Evolutionary conservation across 176 grass and related monocot species (phyloP), one percentile per base, ranked within the genome.

Genomic region (Aegilops tauschii): DNA sequence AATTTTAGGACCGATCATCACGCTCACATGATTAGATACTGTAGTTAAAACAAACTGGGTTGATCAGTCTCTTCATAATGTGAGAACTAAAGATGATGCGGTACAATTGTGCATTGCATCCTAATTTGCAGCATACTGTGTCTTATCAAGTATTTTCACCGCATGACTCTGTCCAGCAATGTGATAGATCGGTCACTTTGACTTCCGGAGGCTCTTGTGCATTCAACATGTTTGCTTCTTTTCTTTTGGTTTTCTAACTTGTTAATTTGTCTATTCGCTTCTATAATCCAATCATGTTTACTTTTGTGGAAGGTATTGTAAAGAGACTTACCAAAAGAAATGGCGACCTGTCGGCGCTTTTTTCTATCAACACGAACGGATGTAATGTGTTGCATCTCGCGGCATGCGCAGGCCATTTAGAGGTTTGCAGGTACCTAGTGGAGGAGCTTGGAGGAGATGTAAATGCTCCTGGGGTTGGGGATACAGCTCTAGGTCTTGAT

Each of bases 371-470:
- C 8, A 31, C 20, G 47, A 14, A 65, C 9, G 88, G 77, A 12
- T 2, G 44, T 35, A 50, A 25, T 62, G 9, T 61, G 77, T 20
- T 89, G 27, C 83, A 61, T n/a, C 18, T 4, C 0, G 69, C 69
- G 28, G 45, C 88, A 27, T 69, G 77, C 47, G 20, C 32, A 36
- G 83, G 61, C 45, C 69, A 81, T 81, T 61, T 81, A 12, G 70
- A 85, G 47, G 16, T 89, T 73, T 89, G 83, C 69, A 81, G 61
- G 88, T 85, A 85, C 49, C 58, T 89, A 10, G 69, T 89, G 13
- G 82, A 88, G 71, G 71, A 89, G 80, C 78, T 89, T 3, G 69
- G 77, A 29, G 61, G 25, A 34, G 88, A 85, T 35, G 8, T 52
- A 8, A 89, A 89, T 76, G 74, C 58, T 78, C 1, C 36, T 76